A percentile compares a stretch with the other conserved stretches of the same genome.
phyloP scores from a whole-genome alignment of 495 filamentous ascomycete genomes.

The Aspergillus baeticus region DNA sequence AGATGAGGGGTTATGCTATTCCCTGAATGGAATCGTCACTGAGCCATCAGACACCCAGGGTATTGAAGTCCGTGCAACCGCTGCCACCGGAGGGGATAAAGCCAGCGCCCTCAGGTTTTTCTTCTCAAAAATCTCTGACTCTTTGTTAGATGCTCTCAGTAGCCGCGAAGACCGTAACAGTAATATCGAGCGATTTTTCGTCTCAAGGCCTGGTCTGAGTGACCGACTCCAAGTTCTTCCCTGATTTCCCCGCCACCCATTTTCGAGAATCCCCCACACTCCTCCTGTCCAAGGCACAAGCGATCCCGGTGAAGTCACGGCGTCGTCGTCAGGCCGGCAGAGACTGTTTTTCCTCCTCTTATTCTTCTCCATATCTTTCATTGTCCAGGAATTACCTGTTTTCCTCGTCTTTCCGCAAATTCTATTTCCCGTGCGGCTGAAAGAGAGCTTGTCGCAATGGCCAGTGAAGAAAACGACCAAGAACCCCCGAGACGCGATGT shows the following conservation, averaged over 20 bases:
- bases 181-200: neutral
- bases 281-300: slow-evolving; percentile 10
- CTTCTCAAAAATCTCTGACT: neutral
- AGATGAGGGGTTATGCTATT: slow-evolving; percentile 8
- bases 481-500: slow-evolving; percentile 61
- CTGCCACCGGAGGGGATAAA: neutral
- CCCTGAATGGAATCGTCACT: slow-evolving; percentile 1
- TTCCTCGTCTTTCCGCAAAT: neutral
- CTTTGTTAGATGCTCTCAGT: neutral
- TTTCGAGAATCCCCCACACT: slow-evolving; percentile 11
- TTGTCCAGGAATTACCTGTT: neutral
- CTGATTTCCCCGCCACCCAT: slow-evolving; percentile 16
- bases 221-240: neutral
- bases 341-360: neutral
- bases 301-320: neutral
- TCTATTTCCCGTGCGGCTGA: neutral
- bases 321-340: neutral
- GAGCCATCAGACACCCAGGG: neutral
- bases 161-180: neutral
- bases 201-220: neutral
- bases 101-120: neutral
- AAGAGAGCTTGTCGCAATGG: slow-evolving; percentile 18
- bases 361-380: neutral
- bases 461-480: slow-evolving; percentile 31
- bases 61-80: slow-evolving; percentile 8